phyloP scores from a whole-genome alignment of 371 early-diverging fungal genomes.

The Mortierella sp. region DNA sequence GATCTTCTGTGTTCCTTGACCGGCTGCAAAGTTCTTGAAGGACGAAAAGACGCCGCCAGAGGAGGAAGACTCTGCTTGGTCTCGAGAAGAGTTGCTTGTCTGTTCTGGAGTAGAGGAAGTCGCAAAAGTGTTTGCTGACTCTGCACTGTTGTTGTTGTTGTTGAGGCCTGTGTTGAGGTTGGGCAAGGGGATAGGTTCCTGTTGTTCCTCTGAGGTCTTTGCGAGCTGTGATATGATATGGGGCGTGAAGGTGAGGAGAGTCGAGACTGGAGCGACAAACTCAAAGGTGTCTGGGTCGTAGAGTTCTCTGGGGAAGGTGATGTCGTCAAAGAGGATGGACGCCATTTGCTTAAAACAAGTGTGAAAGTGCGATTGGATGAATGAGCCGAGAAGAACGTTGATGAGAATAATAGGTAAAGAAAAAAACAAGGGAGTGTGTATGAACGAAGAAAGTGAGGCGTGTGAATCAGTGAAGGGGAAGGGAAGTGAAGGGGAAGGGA shows the following conservation, averaged over 20 bases:
- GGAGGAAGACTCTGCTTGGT: background rate
- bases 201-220: conserved; percentile 40
- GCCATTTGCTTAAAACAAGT: conserved; percentile 26
- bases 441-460: background rate
- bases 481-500: too few relatives aligned
- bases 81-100: background rate
- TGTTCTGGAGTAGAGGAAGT: background rate
- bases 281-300: conserved; percentile 64
- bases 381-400: background rate
- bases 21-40: conserved; percentile 28
- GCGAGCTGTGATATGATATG: conserved; percentile 67
- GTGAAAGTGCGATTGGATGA: background rate
- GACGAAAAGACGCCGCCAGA: conserved; percentile 33
- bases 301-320: conserved; percentile 68
- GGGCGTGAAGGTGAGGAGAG: conserved; percentile 68
- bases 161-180: background rate
- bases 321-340: conserved; percentile 69
- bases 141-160: background rate
- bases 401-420: background rate
- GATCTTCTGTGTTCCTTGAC: conserved; percentile 12
- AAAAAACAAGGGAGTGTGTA: background rate
- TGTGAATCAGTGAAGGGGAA: background rate
- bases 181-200: conserved; percentile 40
- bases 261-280: conserved; percentile 67
- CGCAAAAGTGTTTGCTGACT: conserved; percentile 33